Base-by-base conservation (phyloP, 108 stramenopile genomes). In the Craspedostauros australis region DNA sequence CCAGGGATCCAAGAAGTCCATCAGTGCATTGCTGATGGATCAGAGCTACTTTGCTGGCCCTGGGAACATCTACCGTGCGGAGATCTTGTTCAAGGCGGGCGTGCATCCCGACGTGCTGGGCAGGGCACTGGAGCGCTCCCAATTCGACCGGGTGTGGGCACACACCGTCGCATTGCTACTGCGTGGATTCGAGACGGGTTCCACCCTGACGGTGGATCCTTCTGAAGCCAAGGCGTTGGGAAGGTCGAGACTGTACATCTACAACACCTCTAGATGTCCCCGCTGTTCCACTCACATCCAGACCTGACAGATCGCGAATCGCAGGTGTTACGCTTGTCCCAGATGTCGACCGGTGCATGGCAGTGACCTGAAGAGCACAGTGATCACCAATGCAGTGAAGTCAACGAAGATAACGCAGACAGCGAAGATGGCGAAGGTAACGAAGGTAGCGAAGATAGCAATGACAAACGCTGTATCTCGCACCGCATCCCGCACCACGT, bases 31-130 rank as follows among this genome's bases (percentile, higher is more conserved):
- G 16, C 64, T 87, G 28, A 87, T 87, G 85, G 85, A 87, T 47
- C 85, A 87, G 46, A 53, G 54, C n/a, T 78, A 49, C 55, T 80
- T 87, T 50, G 37, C 71, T 5, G 85, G 85, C 16, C 76, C 80
- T 1, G 85, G 85, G 7, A 87, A 87, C 53, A 87, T 87, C 36
- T 83, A 83, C 47, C 73, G 85, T 25, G 81, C 81, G 8, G 85
- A 82, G 39, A 77, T 87, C n/a, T 68, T 82, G 11, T 87, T 80
- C 67, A 60, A 76, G 32, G 80, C 80, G 1, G 76, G 79, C 4
- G 54, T 87, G 5, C 77, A 87, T 53, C 85, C 85, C 5, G 70
- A 79, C 22, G 57, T 34, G 5, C 48, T 31, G 2, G 85, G 79
- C 3, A 42, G 22, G 20, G 30, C 38, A 9, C 29, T 87, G 26